These are phyloP conservation scores for Trichoderma koningiopsis DNA, from an alignment of 2,329 filamentous ascomycete species.

Conservation along the genomic window DNA sequence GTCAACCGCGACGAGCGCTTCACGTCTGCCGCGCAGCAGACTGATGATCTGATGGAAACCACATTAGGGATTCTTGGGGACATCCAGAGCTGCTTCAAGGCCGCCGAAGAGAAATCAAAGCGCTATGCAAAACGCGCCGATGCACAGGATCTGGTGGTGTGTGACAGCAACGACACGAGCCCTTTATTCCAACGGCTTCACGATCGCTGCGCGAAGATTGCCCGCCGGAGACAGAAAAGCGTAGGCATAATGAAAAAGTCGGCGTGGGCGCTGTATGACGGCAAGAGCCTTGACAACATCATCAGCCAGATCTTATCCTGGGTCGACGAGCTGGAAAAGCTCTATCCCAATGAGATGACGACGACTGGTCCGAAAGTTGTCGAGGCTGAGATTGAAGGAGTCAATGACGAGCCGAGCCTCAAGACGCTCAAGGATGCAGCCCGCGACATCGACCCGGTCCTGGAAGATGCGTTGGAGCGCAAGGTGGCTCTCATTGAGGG, in stretches of 20 bases:
- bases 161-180: background rate
- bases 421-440: too few relatives aligned
- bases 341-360: background rate
- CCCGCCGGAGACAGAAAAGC: background rate
- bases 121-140: background rate
- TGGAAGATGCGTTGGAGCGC: too few relatives aligned
- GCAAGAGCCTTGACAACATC: background rate
- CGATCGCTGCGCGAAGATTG: background rate
- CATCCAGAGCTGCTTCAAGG: background rate
- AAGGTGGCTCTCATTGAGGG: background rate
- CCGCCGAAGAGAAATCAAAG: background rate
- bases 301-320: background rate
- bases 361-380: too few relatives aligned
- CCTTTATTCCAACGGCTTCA: background rate
- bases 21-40: background rate
- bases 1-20: background rate
- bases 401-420: too few relatives aligned
- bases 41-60: background rate
- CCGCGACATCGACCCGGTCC: too few relatives aligned
- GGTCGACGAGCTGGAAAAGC: background rate
- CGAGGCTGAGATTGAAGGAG: too few relatives aligned
- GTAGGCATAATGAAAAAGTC: background rate
- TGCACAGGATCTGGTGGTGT: background rate
- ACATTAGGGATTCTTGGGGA: background rate
- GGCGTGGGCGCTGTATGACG: background rate